phyloP scores from a whole-genome alignment of 2,329 filamentous ascomycete genomes.

The Sarocladium kiliense region DNA sequence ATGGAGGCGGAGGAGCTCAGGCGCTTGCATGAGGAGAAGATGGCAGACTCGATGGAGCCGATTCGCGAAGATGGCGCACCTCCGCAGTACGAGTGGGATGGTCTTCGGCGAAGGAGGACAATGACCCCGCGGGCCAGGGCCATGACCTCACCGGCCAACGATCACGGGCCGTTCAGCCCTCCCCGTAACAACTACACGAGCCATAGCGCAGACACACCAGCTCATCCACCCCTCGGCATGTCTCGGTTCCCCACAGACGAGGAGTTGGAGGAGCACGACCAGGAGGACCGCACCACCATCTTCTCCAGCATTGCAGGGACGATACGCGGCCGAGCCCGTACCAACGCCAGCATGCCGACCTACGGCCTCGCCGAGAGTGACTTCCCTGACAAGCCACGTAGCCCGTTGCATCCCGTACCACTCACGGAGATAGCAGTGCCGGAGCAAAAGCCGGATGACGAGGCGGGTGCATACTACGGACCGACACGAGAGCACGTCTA shows the following conservation, averaged over 20 bases:
- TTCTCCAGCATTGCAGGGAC: conserved; percentile 54
- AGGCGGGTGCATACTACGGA: conserved; percentile 35
- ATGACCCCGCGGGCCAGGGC: conserved; percentile 27
- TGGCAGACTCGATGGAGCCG: conserved; percentile 63
- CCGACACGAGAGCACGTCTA: conserved; percentile 41
- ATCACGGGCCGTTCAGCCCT: conserved; percentile 20
- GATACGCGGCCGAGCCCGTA: conserved; percentile 32
- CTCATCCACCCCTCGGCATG: conserved; percentile 81
- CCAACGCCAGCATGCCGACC: conserved; percentile 25
- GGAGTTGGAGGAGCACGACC: conserved; percentile 44
- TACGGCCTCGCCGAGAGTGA: conserved; percentile 29
- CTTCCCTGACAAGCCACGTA: conserved; percentile 38
- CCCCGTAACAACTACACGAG: conserved; percentile 14
- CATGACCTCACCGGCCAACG: conserved; percentile 16
- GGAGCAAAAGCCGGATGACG: conserved; percentile 35
- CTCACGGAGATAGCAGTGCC: conserved; percentile 56
- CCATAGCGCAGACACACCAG: conserved; percentile 14
- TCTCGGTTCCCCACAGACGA: conserved; percentile 70
- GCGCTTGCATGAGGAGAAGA: conserved; percentile 73
- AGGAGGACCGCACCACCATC: conserved; percentile 41
- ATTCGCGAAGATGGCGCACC: conserved; percentile 70
- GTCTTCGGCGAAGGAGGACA: conserved; percentile 68
- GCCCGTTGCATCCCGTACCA: conserved; percentile 56
- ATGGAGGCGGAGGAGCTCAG: conserved; percentile 77
- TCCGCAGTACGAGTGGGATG: conserved; percentile 76